Conservation (phyloP, 1,284 basidiomycete species). For the Ceratobasidium papillatum region DNA sequence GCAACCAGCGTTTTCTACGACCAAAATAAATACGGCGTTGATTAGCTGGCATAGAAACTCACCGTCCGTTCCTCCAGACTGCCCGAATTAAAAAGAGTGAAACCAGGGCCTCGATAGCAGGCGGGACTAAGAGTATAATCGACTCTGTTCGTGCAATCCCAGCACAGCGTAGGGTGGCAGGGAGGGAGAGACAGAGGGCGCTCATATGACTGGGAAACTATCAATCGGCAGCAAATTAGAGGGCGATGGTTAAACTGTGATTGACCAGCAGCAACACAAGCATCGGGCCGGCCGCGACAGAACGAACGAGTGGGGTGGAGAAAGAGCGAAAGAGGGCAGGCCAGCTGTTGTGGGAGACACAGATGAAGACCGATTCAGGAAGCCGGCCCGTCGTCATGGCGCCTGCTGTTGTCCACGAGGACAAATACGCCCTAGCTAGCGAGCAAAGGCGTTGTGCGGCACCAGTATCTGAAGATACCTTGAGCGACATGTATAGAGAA, state of each 20-base stretch:
- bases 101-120: slow-evolving; percentile 68
- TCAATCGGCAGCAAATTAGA: background rate
- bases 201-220: slow-evolving; percentile 49
- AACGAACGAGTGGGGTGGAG: background rate
- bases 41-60: slow-evolving; percentile 43
- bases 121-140: slow-evolving; percentile 66
- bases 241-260: background rate
- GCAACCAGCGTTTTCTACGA: slow-evolving; percentile 63
- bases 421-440: background rate
- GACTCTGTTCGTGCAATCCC: slow-evolving; percentile 61
- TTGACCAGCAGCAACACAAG: slow-evolving; percentile 15
- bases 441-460: background rate
- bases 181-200: slow-evolving; percentile 71
- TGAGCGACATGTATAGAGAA: no score
- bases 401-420: slow-evolving; percentile 6
- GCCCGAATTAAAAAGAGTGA: slow-evolving; percentile 62
- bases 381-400: slow-evolving; percentile 32
- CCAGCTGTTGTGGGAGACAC: slow-evolving; percentile 18
- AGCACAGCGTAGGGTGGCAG: slow-evolving; percentile 74
- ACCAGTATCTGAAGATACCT: no score
- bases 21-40: background rate
- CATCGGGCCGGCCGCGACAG: slow-evolving; percentile 39
- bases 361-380: slow-evolving; percentile 3
- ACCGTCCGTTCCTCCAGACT: slow-evolving; percentile 65
- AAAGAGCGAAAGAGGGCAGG: slow-evolving; percentile 31